Base-by-base conservation (phyloP, 164 flowering plant species). In the Berberis vulgaris region DNA sequence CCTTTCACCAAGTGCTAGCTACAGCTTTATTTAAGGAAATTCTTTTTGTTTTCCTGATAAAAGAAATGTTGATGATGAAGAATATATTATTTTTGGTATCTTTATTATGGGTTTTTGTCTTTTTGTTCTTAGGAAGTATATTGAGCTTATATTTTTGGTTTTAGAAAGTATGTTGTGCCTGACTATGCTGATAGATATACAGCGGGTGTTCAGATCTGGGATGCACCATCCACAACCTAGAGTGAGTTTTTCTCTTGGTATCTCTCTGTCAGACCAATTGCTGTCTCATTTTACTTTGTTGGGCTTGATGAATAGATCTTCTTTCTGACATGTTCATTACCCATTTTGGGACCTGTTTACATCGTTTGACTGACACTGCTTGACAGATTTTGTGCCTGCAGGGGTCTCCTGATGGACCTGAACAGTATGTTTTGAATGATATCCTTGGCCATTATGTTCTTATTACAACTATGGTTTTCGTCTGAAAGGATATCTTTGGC, bases 381-480 rank as follows among this genome's bases (percentile, higher is more conserved):
- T 45, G 46, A 69, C 96, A 94, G 99, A 94, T 94, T 68, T 73
- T 94, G 71, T 89, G 97, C 74, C 72, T 94, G 77, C 99, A 94
- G 73, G 97, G 96, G 71, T 91, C 97, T 45, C 87, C 93, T 26
- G 99, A 95, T 81, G 99, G 97, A 69, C 96, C 99, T 54, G 96
- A 92, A 77, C 99, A 95, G 96, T 95, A 85, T 60, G 77, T 58
- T 49, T 54, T 60, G 44, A n/a, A 65, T 26, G 10, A 67, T 45
- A 56, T 65, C 52, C 44, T 38, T 40, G 50, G 43, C 59, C 65
- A 64, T 41, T 45, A 26, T 26, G 26, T 26, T 2, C 63, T 69
- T 55, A 39, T 58, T 64, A 43, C 61, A 38, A 10, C 59, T n/a
- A 43, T 38, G 41, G 62, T 50, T 52, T 43, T 55, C 47, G 59